Evolutionary conservation across 169 alveolate genomes (phyloP), one percentile per base, ranked within the genome.

Genomic region (Cyclospora cayetanensis): DNA sequence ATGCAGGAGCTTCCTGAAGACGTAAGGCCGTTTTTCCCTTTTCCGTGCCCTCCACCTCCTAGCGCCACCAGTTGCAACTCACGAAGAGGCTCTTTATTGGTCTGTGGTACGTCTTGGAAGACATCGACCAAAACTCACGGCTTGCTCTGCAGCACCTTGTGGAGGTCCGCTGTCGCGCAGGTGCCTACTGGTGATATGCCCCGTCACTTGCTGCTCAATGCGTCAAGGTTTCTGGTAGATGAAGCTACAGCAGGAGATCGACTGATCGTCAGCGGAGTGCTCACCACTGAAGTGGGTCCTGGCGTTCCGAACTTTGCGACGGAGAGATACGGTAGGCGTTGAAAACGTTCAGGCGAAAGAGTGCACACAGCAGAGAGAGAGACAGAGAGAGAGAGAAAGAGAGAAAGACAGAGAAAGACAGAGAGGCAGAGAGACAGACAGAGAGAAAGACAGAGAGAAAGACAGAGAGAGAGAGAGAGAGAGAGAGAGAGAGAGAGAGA

Each of bases 1-100:
- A 94, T 99, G 72, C 99, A 99, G 93, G 99, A 99, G 93, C 97
- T 98, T 27, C 99, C 99, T n/a, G 99, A 99, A 94, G 98, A 97
- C 87, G 99, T 98, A 27, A 53, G 91, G 31, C 9, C 65, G 12
- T 41, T 55, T 34, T 53, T 15, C 22, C 39, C 27, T 60, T n/a
- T 18, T n/a, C n/a, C n/a, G n/a, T n/a, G n/a, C n/a, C n/a, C n/a
- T n/a, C n/a, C n/a, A n/a, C n/a, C n/a, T n/a, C n/a, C n/a, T n/a
- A n/a, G n/a, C n/a, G n/a, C n/a, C n/a, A 1, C 0, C 29, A 3
- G 18, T 43, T 25, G 68, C 35, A 34, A 42, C 46, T 4, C 43
- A 29, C 91, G 41, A 55, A 41, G 29, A 2, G 43, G 42, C 15
- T 35, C 27, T 25, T 29, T 20, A 46, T 42, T 41, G 22, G 15